These are phyloP conservation scores for Pyricularia grisea DNA, from an alignment of 2,329 filamentous ascomycete species.

Conservation along the genomic window DNA sequence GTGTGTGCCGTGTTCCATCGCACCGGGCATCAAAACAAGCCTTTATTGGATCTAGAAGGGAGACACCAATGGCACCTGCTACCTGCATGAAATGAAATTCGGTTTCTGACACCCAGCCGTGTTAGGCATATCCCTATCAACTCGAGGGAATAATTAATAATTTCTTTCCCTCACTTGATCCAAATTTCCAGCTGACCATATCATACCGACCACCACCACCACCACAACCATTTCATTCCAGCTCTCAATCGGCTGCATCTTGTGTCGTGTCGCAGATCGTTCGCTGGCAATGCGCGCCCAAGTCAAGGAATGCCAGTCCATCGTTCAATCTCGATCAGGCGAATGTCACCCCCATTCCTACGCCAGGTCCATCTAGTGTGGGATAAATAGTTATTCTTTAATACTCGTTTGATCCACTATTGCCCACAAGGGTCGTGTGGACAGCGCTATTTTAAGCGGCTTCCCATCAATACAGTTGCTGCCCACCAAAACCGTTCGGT, in stretches of 20 bases:
- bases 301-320: slow-evolving; percentile 1
- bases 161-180: background rate
- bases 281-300: slow-evolving; percentile 1
- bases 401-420: background rate
- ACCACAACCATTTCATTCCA: background rate
- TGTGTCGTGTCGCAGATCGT: background rate
- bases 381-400: background rate
- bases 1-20: background rate
- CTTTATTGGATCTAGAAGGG: background rate
- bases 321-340: background rate
- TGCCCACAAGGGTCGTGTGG: background rate
- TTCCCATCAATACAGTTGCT: background rate
- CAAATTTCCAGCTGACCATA: background rate
- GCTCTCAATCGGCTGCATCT: background rate
- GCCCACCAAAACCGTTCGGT: background rate
- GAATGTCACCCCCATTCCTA: background rate
- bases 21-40: background rate
- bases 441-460: background rate
- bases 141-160: background rate
- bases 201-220: background rate
- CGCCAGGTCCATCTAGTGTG: background rate
- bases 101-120: background rate
- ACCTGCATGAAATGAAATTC: background rate
- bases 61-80: background rate
- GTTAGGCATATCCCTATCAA: background rate